Percentiles rank a stretch among this genome's conserved stretches.
phyloP scores from a whole-genome alignment of 2,329 filamentous ascomycete genomes.

The Aureobasidium sp. region DNA sequence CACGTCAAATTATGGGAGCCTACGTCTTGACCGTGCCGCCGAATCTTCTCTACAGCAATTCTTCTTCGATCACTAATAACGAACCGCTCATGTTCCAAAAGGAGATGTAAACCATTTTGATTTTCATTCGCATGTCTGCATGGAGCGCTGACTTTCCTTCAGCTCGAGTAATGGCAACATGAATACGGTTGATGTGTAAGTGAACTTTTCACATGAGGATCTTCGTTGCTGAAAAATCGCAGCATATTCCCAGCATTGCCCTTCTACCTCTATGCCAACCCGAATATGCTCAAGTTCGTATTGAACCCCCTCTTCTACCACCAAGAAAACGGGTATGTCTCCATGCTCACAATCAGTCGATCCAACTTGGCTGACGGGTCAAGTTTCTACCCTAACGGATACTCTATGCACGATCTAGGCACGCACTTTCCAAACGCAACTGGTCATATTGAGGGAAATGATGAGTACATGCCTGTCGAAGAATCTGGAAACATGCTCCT shows the following conservation, averaged over 20 bases:
- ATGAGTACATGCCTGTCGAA: conserved; percentile 70
- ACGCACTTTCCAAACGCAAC: conserved; percentile 66
- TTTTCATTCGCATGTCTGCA: not conserved
- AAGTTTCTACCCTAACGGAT: conserved; percentile 79
- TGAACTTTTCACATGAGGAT: not conserved
- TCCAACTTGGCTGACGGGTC: too few relatives aligned
- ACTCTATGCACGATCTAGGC: conserved; percentile 71
- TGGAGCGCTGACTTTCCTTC: not conserved
- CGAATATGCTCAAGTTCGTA: conserved; percentile 70
- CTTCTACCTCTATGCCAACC: conserved; percentile 81
- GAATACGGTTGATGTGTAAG: conserved; percentile 71
- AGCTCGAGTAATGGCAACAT: conserved; percentile 70
- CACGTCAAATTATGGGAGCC: conserved; percentile 72
- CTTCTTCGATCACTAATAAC: conserved; percentile 56
- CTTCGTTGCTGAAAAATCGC: not conserved
- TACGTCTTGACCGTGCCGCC: conserved; percentile 19
- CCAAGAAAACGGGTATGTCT: conserved; percentile 67
- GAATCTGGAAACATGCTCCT: conserved; percentile 73
- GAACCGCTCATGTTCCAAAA: conserved; percentile 72
- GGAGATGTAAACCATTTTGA: conserved; percentile 52
- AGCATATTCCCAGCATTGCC: conserved; percentile 74
- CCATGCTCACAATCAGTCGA: too few relatives aligned
- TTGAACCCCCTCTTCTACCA: conserved; percentile 75
- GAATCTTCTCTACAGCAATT: conserved; percentile 51
- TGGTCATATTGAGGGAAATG: conserved; percentile 60